Base-by-base conservation (phyloP, 73 alveolate species). In the Blepharisma stoltei region DNA sequence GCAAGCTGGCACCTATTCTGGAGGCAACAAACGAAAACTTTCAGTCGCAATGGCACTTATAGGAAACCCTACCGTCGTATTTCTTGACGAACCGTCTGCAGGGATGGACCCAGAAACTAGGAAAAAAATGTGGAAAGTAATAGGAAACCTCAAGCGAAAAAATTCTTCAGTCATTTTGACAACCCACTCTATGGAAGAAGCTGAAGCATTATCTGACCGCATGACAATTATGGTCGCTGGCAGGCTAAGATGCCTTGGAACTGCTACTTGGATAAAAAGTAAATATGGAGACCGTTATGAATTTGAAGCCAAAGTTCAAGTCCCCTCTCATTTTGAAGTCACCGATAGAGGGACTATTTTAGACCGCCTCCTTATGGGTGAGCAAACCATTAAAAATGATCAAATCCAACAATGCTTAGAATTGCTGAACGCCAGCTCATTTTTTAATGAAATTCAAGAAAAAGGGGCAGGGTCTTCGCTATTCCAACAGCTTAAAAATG, bases 51-150 rank as follows among this genome's bases (percentile, higher is more conserved):
- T 95, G 87, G 97, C 99, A 5, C 90, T 96, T 97, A 95, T 96
- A 54, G 98, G 99, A 27, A 96, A 96, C 86, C 99, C 99, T 6
- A 98, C 99, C 6, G 96, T 95, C 52, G 98, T 96, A 20, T 95
- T 96, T 86, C 86, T 96, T 23, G 99, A 96, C 82, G 99, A 96
- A 86, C 99, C 99, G 6, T 89, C 98, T 2, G 96, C 99, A 4
- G 99, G 99, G 67, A 96, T 96, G 97, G 99, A 96, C 76, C 99
- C 99, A 6, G 96, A 93, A 80, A 98, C 99, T 7, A 90, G 98
- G 81, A 70, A 98, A 73, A 92, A 92, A 85, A 96, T 96, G 99
- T 96, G 99, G 99, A 93, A 88, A 43, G 97, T 96, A 23, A 93
- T 96, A 54, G 92, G 95, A 23, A 90, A 93, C 76, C 88, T 96